Evolutionary conservation across 2,329 filamentous ascomycete species (phyloP).

Genomic region (Fusarium zealandicum): DNA sequence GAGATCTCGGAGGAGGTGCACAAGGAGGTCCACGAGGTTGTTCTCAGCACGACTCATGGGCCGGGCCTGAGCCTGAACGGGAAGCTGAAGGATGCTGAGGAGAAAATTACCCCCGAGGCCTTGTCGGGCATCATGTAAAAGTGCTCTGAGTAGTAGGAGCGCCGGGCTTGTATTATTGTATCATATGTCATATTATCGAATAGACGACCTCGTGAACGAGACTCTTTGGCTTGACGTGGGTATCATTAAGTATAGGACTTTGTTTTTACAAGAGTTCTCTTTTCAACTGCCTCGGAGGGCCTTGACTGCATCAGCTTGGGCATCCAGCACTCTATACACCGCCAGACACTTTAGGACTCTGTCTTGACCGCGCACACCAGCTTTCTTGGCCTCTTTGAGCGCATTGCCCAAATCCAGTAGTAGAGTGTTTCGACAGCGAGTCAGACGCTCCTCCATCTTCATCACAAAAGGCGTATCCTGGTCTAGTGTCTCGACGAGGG

Average conservation of each 20-base stretch:
- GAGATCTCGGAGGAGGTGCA: constrained; percentile 66
- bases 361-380: constrained; percentile 51
- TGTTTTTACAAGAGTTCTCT: constrained; percentile 31
- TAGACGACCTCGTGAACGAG: constrained; percentile 30
- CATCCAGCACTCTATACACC: constrained; percentile 61
- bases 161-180: constrained; percentile 47
- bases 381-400: constrained; percentile 53
- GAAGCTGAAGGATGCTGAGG: constrained; percentile 70
- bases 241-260: constrained; percentile 39
- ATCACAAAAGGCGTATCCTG: constrained; percentile 58
- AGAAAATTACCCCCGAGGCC: constrained; percentile 60
- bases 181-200: constrained; percentile 46
- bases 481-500: constrained; percentile 54
- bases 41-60: constrained; percentile 85
- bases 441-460: constrained; percentile 60
- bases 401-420: constrained; percentile 63
- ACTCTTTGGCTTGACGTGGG: constrained; percentile 30
- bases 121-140: constrained; percentile 63
- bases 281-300: constrained; percentile 51
- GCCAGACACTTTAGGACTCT: constrained; percentile 60
- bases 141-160: constrained; percentile 5
- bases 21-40: constrained; percentile 63
- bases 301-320: constrained; percentile 61
- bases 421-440: constrained; percentile 62
- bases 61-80: constrained; percentile 89